These are phyloP conservation scores for Neurospora sp. DNA, from an alignment of 495 filamentous ascomycete genomes.

Conservation along the genomic window DNA sequence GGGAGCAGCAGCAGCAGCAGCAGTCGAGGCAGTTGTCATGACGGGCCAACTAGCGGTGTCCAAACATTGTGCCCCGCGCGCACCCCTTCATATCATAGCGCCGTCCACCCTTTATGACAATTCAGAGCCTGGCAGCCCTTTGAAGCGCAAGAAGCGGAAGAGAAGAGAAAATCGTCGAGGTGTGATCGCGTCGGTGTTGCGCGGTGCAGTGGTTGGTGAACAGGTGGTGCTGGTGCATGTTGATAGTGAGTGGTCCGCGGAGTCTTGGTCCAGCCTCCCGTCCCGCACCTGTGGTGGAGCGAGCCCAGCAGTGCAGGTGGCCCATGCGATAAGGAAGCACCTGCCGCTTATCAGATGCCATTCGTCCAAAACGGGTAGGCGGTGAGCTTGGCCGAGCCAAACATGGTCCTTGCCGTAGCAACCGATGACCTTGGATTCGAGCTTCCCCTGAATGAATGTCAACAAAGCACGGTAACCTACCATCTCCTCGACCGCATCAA, in stretches of 20 bases:
- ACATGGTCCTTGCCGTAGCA: neutral
- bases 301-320: neutral
- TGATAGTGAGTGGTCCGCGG: neutral
- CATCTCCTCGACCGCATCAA: neutral
- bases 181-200: neutral
- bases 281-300: neutral
- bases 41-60: neutral
- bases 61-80: conserved; percentile 1
- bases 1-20: neutral
- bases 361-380: neutral
- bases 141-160: neutral
- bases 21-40: neutral
- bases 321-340: neutral
- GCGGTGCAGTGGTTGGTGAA: neutral
- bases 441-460: neutral
- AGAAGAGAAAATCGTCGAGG: neutral
- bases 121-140: neutral
- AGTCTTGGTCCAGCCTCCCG: neutral
- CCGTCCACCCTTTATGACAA: neutral
- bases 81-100: neutral
- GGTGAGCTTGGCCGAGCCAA: neutral
- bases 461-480: neutral
- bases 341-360: neutral
- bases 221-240: neutral
- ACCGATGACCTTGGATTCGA: neutral